Base-by-base conservation (phyloP, 192 early-diverging fungal genomes). In the Rhizoclosmatium globosum region DNA sequence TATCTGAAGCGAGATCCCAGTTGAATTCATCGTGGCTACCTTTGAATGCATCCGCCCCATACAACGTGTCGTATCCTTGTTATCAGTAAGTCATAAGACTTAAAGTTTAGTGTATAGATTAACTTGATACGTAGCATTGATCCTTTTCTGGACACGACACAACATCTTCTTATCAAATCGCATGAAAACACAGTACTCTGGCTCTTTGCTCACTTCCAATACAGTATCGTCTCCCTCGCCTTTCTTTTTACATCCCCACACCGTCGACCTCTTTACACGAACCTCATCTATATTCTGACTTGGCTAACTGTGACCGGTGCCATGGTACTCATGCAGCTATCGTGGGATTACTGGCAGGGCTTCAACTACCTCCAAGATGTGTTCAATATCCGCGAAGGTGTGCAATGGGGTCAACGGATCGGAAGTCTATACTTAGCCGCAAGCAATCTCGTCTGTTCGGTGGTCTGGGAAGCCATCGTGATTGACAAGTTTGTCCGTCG, bases 191-290 rank as follows among this genome's bases (percentile, higher is more conserved):
- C 83, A 2, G 78, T 76, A 19, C 41, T 87, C 13, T 88, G 87
- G 87, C 77, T 87, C 15, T 88, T 81, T 74, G 57, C 83, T 6
- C 87, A 88, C 68, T 83, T 84, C 57, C 82, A 84, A 70, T 84
- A 79, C 65, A 78, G 68, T 11, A 78, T 79, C 15, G 44, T 79
- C 15, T 43, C 80, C 7, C 56, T 87, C 4, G 82, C 78, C 17
- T 76, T 85, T 64, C 76, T 72, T 21, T 46, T 82, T 13, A 59
- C 67, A 38, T 68, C 80, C 2, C 50, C 76, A n/a, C 85, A 77
- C 71, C 81, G 87, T 19, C 57, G 23, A 59, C 87, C 87, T 6
- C 64, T 85, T 42, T 87, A 84, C 82, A 88, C 87, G 1, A 87
- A 88, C 77, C 41, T 47, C 38, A 19, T 76, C 23, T 88, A 78